phyloP scores from a whole-genome alignment of 345 rosid genomes.

The Eucalyptus pumila region DNA sequence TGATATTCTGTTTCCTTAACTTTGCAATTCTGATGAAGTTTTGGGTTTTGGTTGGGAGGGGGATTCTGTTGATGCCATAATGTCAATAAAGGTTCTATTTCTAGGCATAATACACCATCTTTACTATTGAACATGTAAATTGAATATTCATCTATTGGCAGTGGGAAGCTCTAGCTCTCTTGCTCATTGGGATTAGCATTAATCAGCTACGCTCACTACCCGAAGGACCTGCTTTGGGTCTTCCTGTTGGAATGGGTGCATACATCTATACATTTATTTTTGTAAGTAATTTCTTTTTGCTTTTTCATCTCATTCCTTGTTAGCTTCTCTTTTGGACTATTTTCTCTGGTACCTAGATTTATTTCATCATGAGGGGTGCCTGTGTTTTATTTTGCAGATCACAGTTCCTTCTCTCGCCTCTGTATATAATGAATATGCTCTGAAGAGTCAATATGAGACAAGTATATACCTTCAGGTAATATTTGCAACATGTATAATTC shows the following conservation, averaged over 20 bases:
- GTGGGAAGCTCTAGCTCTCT: constrained; percentile 97
- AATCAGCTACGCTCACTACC: constrained; percentile 88
- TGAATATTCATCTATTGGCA: constrained; percentile 7
- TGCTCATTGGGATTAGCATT: constrained; percentile 90
- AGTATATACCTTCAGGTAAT: constrained; percentile 56
- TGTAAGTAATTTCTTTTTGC: constrained; percentile 37
- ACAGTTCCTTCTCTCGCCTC: constrained; percentile 49
- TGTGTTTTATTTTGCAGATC: constrained; percentile 11
- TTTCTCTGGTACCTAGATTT: neutral
- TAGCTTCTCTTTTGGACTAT: neutral
- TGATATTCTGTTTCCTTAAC: neutral
- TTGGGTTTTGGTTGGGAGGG: neutral
- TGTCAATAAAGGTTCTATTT: neutral
- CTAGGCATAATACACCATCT: neutral
- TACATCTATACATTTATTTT: constrained; percentile 76
- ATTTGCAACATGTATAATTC: neutral
- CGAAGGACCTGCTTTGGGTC: constrained; percentile 60
- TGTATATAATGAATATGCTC: constrained; percentile 46
- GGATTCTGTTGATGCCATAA: neutral
- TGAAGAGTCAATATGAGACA: constrained; percentile 50
- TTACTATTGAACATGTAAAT: neutral
- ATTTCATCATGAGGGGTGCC: neutral
- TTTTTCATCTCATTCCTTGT: neutral
- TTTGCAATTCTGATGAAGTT: neutral
- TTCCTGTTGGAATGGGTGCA: constrained; percentile 76